Evolutionary conservation across 2,329 filamentous ascomycete species (phyloP).

Genomic region (Colletotrichum tropicicola): DNA sequence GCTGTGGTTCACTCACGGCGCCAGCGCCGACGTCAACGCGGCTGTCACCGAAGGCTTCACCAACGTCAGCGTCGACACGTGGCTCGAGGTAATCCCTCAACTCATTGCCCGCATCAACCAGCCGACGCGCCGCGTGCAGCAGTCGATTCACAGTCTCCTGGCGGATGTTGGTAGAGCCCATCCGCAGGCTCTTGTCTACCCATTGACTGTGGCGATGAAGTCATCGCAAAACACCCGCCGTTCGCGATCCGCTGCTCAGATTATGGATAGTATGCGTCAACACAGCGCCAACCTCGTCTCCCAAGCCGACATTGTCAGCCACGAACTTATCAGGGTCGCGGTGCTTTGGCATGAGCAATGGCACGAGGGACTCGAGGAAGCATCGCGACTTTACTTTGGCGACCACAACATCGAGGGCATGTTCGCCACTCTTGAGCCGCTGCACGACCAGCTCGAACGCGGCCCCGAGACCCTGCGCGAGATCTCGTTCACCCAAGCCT

Average conservation of each 20-base stretch:
- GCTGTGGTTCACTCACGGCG: constrained; percentile 95
- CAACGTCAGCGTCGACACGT: constrained; percentile 94
- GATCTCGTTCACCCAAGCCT: constrained; percentile 97
- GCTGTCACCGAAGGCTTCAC: constrained; percentile 91
- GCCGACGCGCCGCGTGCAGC: constrained; percentile 86
- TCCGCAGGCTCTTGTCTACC: constrained; percentile 96
- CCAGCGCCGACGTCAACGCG: constrained; percentile 84
- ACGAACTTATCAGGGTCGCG: constrained; percentile 95
- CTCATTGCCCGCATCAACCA: constrained; percentile 98
- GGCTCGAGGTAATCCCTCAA: constrained; percentile 98
- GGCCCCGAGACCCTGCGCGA: constrained; percentile 94
- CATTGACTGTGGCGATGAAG: constrained; percentile 97
- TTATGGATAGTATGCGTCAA: constrained; percentile 98
- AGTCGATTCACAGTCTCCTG: constrained; percentile 90
- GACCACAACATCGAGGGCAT: constrained; percentile 98
- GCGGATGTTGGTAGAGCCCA: constrained; percentile 93
- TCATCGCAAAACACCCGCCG: constrained; percentile 83
- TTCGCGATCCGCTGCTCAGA: constrained; percentile 86
- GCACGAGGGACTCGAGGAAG: constrained; percentile 98
- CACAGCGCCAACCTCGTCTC: constrained; percentile 93
- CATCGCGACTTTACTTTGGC: constrained; percentile 94
- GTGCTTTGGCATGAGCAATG: constrained; percentile 99
- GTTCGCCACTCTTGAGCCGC: constrained; percentile 88
- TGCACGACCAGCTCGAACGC: constrained; percentile 90
- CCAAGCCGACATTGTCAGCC: constrained; percentile 93